Evolutionary conservation across 768 basidiomycete genomes (phyloP), one percentile per base, ranked within the genome.

Genomic region (Sporobolomyces roseus): DNA sequence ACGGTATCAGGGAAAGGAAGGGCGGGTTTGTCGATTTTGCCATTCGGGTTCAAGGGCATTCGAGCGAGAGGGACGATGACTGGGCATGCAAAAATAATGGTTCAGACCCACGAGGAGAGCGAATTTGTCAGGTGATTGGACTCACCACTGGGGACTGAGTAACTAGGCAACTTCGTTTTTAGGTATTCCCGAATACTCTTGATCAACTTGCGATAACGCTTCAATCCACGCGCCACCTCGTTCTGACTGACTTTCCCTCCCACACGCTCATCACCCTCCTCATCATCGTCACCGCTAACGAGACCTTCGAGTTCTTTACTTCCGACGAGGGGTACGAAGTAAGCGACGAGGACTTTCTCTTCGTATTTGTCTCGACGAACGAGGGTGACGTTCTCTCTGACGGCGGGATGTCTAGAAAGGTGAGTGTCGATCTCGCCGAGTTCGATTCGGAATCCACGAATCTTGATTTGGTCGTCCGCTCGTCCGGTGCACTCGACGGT

Each of bases 401-500:
- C 86, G 25, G 91, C 84, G 12, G 91, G 88, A 77, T 98, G 93
- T 75, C 93, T 87, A 74, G 89, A 90, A 64, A 99, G 85, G 80
- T 94, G 87, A 0, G 90, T 96, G 78, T 99, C 96, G 72, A 99
- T 96, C 79, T 99, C 96, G 21, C 93, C 93, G 10, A 98, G 84
- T 78, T 99, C 96, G 76, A 99, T 98, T 30, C 96, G 84, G 86
- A 99, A 99, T 2, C 96, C 96, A 62, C 96, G 89, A 79, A 99
- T 98, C 81, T 99, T 98, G 81, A 99, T 91, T 77, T 99, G 96
- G 77, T 98, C 94, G 77, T 99, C 96, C 2, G 94, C 93, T 27
- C 96, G 86, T 25, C 96, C 96, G 0, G 90, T 93, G 77, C 96
- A 98, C 78, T 99, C 96, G 16, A 99, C 96, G 36, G 85, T 86